A percentile compares a stretch with the other conserved stretches of the same genome.
Evolutionary conservation across 164 flowering plant genomes (phyloP).

Genomic region (Umbilicus rupestris): DNA sequence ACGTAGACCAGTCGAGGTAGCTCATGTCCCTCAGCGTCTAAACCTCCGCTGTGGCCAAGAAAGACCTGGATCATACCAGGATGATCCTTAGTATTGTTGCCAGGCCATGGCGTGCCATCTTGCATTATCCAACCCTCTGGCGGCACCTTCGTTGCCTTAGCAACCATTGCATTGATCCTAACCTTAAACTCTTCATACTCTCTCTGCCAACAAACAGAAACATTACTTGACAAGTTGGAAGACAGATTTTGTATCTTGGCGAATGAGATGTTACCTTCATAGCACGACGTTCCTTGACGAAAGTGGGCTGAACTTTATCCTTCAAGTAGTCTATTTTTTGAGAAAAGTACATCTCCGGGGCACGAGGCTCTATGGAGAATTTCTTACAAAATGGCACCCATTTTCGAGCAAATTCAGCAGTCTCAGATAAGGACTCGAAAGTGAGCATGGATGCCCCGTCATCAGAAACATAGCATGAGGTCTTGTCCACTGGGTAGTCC

Average conservation of each 20-base stretch:
- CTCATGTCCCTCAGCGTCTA: slow-evolving; percentile 82
- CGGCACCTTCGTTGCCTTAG: slow-evolving; percentile 75
- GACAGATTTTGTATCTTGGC: not conserved
- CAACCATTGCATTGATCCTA: slow-evolving; percentile 78
- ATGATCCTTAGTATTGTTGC: slow-evolving; percentile 88
- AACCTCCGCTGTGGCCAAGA: slow-evolving; percentile 94
- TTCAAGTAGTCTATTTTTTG: slow-evolving; percentile 79
- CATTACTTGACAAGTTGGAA: not conserved
- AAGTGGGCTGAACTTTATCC: slow-evolving; percentile 94
- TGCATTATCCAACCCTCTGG: slow-evolving; percentile 97
- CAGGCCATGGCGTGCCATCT: slow-evolving; percentile 99
- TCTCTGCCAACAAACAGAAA: slow-evolving; percentile 39
- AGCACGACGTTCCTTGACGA: slow-evolving; percentile 88
- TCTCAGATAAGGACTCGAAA: slow-evolving; percentile 81
- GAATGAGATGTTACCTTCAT: slow-evolving; percentile 58
- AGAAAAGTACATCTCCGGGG: slow-evolving; percentile 89
- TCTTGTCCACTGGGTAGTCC: slow-evolving; percentile 90
- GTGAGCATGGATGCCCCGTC: slow-evolving; percentile 97
- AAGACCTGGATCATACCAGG: slow-evolving; percentile 99
- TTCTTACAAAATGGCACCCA: slow-evolving; percentile 99
- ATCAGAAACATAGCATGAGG: slow-evolving; percentile 95
- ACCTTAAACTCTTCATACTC: slow-evolving; percentile 97
- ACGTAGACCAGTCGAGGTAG: slow-evolving; percentile 95
- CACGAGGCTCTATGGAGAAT: slow-evolving; percentile 81
- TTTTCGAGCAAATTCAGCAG: slow-evolving; percentile 87